Evolutionary conservation across 2,329 filamentous ascomycete genomes (phyloP), one percentile per base, ranked within the genome.

Genomic region (Aspergillus aculeatinus): DNA sequence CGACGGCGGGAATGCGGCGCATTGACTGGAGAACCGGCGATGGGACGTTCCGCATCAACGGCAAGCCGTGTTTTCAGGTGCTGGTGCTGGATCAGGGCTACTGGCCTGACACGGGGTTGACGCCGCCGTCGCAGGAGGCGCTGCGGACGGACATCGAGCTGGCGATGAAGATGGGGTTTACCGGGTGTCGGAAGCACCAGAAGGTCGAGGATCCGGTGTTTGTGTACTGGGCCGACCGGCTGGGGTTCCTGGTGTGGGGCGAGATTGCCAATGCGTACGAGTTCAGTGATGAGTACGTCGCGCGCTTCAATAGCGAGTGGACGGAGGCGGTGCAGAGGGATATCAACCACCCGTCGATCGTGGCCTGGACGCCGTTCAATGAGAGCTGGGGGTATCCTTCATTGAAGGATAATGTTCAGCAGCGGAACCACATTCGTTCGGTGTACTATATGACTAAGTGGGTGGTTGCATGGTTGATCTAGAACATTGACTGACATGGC

Each of bases 1-100:
- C 85, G 0, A 84, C 82, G 2, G 84, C 84, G 0, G 87, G 87
- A 7, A 80, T 84, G 67, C 82, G 88, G 2, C 87, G 85, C 0
- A 72, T 90, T 0, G 77, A 83, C 61, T 89, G 87, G 87, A 80
- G 77, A 19, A 78, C 72, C 9, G 83, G 83, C 2, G 83, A 87
- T 62, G 80, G 83, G 0, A 82, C 84, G 0, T 85, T 88, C 77
- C 78, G 83, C 6, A 75, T 91, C 23, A 91, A 91, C 61, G 87
- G 86, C 19, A 80, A 88, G 58, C 88, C 89, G 29, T 76, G 85
- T 39, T 91, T 90, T 71, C 80, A 84, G 39, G 87, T 89, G 51
- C 85, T 88, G 3, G 87, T 87, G 0, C 78, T 91, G 0, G 89
- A 91, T 60, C 88, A 91, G 66, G 88, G 88, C 0, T 89, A 82